phyloP scores from a whole-genome alignment of 805 yeast genomes.

The Metschnikowia baotianmanensis region DNA sequence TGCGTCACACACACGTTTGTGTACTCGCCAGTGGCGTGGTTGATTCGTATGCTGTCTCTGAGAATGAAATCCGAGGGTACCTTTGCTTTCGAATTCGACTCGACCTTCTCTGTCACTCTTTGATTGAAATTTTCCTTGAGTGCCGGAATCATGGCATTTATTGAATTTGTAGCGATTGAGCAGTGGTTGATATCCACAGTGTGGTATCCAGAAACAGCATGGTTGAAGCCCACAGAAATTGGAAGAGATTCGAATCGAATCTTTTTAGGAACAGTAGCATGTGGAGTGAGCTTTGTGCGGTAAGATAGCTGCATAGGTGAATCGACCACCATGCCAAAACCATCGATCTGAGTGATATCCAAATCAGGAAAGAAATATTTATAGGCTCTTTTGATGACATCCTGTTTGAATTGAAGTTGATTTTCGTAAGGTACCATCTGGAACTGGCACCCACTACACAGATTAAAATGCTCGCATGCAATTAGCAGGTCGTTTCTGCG shows the following conservation, averaged over 20 bases:
- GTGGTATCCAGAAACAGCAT: conserved; percentile 22
- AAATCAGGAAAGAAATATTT: conserved; percentile 31
- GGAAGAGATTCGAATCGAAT: conserved; percentile 6
- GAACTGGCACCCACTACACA: conserved; percentile 43
- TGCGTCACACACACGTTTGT: conserved; percentile 26
- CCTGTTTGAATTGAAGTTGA: conserved; percentile 35
- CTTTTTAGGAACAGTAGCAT: conserved; percentile 22
- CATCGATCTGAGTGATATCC: conserved; percentile 1
- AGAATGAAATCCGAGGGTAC: conserved; percentile 24
- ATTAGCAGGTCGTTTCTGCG: conserved; percentile 27
- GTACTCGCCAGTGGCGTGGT: conserved; percentile 31
- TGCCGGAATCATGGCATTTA: conserved; percentile 27
- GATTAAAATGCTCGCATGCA: conserved; percentile 34
- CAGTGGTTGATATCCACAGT: conserved; percentile 37
- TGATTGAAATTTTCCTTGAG: conserved; percentile 15
- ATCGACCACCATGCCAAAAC: conserved; percentile 28
- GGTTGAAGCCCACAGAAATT: conserved; percentile 32
- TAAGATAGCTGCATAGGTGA: conserved; percentile 40
- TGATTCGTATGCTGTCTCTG: conserved; percentile 33
- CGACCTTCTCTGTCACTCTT: conserved; percentile 8
- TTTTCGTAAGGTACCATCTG: conserved; percentile 40
- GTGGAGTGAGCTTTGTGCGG: conserved; percentile 44
- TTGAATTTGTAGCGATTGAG: conserved; percentile 32
- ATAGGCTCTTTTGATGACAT: conserved; percentile 34
- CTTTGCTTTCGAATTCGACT: not conserved